phyloP scores from a whole-genome alignment of 306 rosid genomes.

The Elaeagnus macrophylla region DNA sequence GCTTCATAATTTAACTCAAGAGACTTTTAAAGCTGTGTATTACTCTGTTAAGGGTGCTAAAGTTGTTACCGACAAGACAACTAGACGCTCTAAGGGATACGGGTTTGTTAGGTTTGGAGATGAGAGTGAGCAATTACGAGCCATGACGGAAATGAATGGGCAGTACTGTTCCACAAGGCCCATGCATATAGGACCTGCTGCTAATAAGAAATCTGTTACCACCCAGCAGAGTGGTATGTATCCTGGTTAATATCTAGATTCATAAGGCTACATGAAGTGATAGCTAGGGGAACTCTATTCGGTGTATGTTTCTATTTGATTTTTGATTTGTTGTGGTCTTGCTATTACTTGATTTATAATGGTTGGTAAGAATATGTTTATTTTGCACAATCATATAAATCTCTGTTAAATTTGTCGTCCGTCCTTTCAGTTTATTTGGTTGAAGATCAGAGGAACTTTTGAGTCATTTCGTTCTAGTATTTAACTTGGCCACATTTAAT shows the following conservation, averaged over 20 bases:
- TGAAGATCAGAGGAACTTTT: conserved; percentile 32
- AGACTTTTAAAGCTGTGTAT: conserved; percentile 38
- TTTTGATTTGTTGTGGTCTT: no score
- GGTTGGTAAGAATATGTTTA: neutral
- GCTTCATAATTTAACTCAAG: no score
- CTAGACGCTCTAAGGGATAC: conserved; percentile 61
- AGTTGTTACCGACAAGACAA: conserved; percentile 59
- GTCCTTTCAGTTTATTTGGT: conserved; percentile 15
- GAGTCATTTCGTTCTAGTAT: conserved; percentile 47
- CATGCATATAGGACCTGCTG: conserved; percentile 62
- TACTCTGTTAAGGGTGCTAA: conserved; percentile 53
- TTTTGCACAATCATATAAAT: neutral
- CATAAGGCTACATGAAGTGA: no score
- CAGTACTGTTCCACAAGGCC: conserved; percentile 52
- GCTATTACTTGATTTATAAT: no score
- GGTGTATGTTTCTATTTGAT: no score
- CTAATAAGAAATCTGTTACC: conserved; percentile 39
- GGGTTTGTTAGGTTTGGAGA: conserved; percentile 61
- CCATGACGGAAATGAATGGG: conserved; percentile 63
- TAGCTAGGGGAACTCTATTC: no score
- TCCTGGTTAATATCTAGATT: no score
- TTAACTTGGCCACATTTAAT: conserved; percentile 51
- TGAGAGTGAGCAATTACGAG: conserved; percentile 46
- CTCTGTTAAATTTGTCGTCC: conserved; percentile 6
- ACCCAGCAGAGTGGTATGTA: no score